Percentiles rank a stretch among this genome's conserved stretches.
Evolutionary conservation across 306 rosid genomes (phyloP).

Genomic region (Fagus crenata): DNA sequence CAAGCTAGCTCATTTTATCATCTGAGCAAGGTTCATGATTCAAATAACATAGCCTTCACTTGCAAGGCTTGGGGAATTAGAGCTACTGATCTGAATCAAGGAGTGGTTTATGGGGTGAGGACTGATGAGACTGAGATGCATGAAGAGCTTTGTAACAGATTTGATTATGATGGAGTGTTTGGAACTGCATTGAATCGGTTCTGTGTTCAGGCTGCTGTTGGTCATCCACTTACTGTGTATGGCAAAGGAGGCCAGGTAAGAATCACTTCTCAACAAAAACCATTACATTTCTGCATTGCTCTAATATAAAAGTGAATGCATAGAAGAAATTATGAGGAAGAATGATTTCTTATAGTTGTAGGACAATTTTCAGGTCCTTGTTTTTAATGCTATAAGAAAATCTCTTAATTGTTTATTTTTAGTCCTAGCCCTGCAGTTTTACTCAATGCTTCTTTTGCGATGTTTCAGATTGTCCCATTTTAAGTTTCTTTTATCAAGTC

Average conservation of each 20-base stretch:
- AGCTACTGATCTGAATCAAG: constrained; percentile 96
- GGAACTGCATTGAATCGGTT: constrained; percentile 97
- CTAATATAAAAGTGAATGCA: background rate
- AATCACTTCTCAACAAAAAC: background rate
- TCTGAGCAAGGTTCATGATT: constrained; percentile 95
- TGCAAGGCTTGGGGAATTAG: constrained; percentile 99
- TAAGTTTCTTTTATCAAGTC: background rate
- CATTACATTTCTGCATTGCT: background rate
- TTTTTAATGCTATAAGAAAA: background rate
- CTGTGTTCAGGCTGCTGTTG: constrained; percentile 97
- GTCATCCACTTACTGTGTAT: constrained; percentile 94
- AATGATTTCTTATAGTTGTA: constrained; percentile 13
- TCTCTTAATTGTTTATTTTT: background rate
- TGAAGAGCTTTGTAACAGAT: constrained; percentile 74
- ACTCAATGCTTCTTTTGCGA: background rate
- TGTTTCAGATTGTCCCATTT: background rate
- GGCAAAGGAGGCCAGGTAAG: constrained; percentile 99
- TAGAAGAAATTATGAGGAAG: constrained; percentile 3
- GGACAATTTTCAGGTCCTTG: background rate
- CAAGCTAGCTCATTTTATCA: constrained; percentile 99
- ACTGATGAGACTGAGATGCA: constrained; percentile 88
- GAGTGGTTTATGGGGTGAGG: constrained; percentile 87
- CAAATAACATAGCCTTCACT: constrained; percentile 93
- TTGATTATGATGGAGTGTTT: constrained; percentile 91
- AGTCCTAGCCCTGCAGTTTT: background rate